Percentiles rank a stretch among this genome's conserved stretches.
phyloP scores from a whole-genome alignment of 1,284 basidiomycete genomes.

The Phellopilus nigrolimitatus region DNA sequence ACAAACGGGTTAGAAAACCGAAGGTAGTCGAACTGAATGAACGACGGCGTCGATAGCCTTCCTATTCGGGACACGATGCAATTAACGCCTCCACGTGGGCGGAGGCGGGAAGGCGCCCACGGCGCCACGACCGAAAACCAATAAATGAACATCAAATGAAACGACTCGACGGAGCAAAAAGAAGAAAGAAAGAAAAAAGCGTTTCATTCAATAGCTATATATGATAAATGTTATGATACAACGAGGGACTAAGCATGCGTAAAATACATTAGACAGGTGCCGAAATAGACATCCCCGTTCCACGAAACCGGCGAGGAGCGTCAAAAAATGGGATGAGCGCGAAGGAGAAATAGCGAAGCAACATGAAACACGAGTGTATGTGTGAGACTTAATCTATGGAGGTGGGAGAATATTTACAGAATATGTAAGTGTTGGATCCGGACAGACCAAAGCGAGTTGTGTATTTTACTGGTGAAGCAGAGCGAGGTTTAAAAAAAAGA shows the following conservation, averaged over 20 bases:
- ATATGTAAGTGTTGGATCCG: no score
- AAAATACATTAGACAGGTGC: neutral
- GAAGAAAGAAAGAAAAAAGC: no score
- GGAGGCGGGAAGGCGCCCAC: no score
- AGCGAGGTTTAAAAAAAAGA: neutral
- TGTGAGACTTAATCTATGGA: no score
- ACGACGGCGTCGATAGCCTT: neutral
- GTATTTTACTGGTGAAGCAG: neutral
- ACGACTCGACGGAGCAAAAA: no score
- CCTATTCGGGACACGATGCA: no score
- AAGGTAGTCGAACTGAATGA: no score
- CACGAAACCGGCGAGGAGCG: neutral
- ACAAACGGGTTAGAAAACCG: neutral
- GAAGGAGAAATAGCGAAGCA: no score
- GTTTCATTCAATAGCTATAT: neutral
- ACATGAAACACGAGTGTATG: no score
- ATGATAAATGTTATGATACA: conserved; percentile 1
- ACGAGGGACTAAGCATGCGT: neutral
- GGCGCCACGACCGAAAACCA: no score
- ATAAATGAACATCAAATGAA: no score
- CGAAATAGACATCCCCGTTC: neutral
- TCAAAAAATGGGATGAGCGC: neutral
- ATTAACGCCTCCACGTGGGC: no score
- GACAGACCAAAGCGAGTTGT: neutral
- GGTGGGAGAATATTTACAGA: neutral